Evolutionary conservation across 768 basidiomycete species (phyloP).

Genomic region (Phanerodontia chrysosporium): DNA sequence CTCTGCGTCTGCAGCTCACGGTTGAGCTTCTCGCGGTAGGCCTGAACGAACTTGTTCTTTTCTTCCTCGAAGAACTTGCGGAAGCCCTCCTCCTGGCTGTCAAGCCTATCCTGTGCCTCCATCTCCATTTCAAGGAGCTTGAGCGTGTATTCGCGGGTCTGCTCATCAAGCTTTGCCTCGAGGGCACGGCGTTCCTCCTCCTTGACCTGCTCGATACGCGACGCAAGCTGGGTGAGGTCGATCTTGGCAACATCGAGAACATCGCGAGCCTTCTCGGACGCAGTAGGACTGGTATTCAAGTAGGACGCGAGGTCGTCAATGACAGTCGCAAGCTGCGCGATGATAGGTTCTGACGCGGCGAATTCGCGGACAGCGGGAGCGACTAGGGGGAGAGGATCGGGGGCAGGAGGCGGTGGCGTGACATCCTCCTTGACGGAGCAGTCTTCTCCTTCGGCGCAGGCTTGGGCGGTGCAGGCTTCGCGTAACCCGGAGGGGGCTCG

Average conservation of each 20-base stretch:
- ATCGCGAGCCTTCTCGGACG: slow-evolving; percentile 61
- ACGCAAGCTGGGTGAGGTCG: slow-evolving; percentile 75
- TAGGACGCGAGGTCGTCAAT: slow-evolving; percentile 90
- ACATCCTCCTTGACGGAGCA: slow-evolving; percentile 13
- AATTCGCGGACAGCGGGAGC: slow-evolving; percentile 76
- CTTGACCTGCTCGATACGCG: slow-evolving; percentile 73
- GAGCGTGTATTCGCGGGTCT: slow-evolving; percentile 76
- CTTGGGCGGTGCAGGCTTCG: slow-evolving; percentile 54
- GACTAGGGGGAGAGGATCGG: slow-evolving; percentile 64
- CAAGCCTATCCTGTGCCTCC: slow-evolving; percentile 80
- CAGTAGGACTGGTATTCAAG: slow-evolving; percentile 68
- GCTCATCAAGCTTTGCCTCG: slow-evolving; percentile 68
- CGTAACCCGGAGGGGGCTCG: slow-evolving; percentile 89
- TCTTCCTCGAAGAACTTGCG: slow-evolving; percentile 79
- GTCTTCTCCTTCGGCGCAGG: slow-evolving; percentile 22
- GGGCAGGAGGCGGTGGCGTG: slow-evolving; percentile 22
- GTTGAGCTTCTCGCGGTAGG: slow-evolving; percentile 84
- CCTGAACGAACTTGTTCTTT: slow-evolving; percentile 61
- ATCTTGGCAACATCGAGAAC: slow-evolving; percentile 77
- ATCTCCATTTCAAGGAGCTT: slow-evolving; percentile 82
- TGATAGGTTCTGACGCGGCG: slow-evolving; percentile 80
- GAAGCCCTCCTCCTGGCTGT: slow-evolving; percentile 83
- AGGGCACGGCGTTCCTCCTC: slow-evolving; percentile 73
- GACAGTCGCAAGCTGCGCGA: slow-evolving; percentile 85
- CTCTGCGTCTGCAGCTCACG: slow-evolving; percentile 83